These are phyloP conservation scores for Candida vaughaniae DNA, from an alignment of 805 yeast species.

Conservation along the genomic window DNA sequence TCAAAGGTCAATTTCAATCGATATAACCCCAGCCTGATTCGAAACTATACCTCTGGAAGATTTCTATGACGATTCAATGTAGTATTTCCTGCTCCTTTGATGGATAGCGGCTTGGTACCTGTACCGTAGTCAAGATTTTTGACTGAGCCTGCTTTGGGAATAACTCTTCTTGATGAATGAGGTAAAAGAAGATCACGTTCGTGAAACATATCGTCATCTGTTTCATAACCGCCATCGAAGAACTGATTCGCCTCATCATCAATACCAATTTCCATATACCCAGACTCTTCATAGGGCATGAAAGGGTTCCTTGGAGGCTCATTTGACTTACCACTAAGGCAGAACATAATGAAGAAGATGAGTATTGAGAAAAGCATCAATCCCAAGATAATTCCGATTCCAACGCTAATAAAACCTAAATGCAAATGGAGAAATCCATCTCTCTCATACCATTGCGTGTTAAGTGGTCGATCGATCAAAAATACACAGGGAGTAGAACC, in stretches of 20 bases:
- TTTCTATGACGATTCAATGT: slow-evolving; percentile 5
- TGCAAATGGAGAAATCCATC: slow-evolving; percentile 53
- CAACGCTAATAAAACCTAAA: slow-evolving; percentile 66
- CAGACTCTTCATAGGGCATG: slow-evolving; percentile 17
- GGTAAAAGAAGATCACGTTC: slow-evolving; percentile 35
- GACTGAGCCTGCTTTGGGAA: slow-evolving; percentile 5
- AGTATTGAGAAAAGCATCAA: slow-evolving; percentile 37
- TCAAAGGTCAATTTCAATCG: not conserved
- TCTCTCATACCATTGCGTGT: slow-evolving; percentile 57
- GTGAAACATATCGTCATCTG: slow-evolving; percentile 36
- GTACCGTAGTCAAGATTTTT: slow-evolving; percentile 1
- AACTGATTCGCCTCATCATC: slow-evolving; percentile 26
- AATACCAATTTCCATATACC: slow-evolving; percentile 38
- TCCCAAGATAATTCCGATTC: slow-evolving; percentile 66
- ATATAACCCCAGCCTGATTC: not conserved
- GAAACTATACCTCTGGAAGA: slow-evolving; percentile 31
- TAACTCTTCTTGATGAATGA: slow-evolving; percentile 1
- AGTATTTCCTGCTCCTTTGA: not conserved
- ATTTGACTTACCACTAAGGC: slow-evolving; percentile 12
- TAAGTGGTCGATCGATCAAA: slow-evolving; percentile 65
- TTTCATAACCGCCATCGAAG: slow-evolving; percentile 42
- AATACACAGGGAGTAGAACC: slow-evolving; percentile 37
- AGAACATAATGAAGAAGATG: slow-evolving; percentile 20
- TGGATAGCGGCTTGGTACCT: slow-evolving; percentile 4
- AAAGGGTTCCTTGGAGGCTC: slow-evolving; percentile 9